These are phyloP conservation scores for Cucurbita argyrosperma DNA, from an alignment of 306 rosid species.

Conservation along the genomic window DNA sequence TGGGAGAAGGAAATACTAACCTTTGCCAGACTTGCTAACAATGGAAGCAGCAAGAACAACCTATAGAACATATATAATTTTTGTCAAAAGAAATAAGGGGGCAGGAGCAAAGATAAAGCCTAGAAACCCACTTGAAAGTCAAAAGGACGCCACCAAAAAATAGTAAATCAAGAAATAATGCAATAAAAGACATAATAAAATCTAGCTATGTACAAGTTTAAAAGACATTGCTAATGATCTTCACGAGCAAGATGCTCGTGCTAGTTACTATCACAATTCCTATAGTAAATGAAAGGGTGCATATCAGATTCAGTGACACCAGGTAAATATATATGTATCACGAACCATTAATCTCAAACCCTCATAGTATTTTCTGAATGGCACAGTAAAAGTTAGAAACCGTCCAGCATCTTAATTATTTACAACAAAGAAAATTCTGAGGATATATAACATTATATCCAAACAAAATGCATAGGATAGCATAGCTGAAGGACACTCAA, in stretches of 20 bases:
- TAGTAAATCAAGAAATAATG: neutral
- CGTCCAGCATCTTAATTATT: neutral
- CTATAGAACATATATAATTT: constrained; percentile 23
- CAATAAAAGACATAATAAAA: neutral
- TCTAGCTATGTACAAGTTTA: neutral
- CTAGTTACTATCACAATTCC: neutral
- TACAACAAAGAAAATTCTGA: neutral
- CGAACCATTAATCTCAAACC: neutral
- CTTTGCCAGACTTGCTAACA: constrained; percentile 86
- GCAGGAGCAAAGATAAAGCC: neutral
- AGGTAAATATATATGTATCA: neutral
- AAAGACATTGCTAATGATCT: neutral
- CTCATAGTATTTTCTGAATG: neutral
- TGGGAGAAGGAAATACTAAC: constrained; percentile 25
- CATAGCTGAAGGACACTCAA: neutral
- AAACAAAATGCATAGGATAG: neutral
- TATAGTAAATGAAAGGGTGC: neutral
- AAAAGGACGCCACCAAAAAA: neutral
- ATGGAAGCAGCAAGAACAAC: constrained; percentile 91
- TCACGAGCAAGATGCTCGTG: neutral
- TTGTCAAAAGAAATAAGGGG: neutral
- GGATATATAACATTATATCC: neutral
- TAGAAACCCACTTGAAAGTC: neutral
- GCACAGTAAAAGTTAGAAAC: neutral
- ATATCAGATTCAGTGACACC: neutral